Evolutionary conservation across 441 rosid genomes (phyloP).

Genomic region (Sinapis alba): DNA sequence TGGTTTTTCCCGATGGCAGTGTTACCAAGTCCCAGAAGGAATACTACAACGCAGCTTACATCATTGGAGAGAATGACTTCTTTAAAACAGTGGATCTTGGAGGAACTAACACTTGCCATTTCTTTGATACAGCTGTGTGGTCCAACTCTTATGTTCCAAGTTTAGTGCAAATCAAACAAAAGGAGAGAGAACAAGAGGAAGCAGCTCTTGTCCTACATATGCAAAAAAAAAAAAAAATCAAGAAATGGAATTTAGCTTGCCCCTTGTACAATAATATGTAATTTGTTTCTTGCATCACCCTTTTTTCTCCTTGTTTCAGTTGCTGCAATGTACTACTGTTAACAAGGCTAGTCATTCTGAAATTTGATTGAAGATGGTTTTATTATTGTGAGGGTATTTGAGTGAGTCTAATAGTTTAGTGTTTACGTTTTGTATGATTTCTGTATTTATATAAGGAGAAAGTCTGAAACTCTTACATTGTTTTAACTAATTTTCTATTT

Average conservation of each 20-base stretch:
- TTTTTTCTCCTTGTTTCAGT: background rate
- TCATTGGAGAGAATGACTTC: background rate
- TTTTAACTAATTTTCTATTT: too few species aligned
- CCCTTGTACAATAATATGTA: background rate
- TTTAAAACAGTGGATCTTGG: background rate
- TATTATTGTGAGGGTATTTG: background rate
- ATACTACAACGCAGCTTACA: background rate
- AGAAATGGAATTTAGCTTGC: background rate
- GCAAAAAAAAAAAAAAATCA: background rate
- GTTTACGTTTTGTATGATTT: background rate
- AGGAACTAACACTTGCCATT: background rate
- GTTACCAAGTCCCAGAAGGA: background rate
- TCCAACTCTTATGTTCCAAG: background rate
- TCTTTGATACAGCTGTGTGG: background rate
- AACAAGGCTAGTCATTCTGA: background rate
- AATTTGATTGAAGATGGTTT: background rate
- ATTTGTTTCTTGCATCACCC: background rate
- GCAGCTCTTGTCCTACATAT: background rate
- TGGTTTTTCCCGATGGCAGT: background rate
- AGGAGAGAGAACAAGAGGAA: background rate
- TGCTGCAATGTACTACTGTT: background rate
- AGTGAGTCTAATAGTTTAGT: background rate
- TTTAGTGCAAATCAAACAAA: background rate
- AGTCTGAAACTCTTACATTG: background rate
- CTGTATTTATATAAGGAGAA: background rate